Conservation (phyloP, 116 monocot species). For the Papilionanthe hybrid region DNA sequence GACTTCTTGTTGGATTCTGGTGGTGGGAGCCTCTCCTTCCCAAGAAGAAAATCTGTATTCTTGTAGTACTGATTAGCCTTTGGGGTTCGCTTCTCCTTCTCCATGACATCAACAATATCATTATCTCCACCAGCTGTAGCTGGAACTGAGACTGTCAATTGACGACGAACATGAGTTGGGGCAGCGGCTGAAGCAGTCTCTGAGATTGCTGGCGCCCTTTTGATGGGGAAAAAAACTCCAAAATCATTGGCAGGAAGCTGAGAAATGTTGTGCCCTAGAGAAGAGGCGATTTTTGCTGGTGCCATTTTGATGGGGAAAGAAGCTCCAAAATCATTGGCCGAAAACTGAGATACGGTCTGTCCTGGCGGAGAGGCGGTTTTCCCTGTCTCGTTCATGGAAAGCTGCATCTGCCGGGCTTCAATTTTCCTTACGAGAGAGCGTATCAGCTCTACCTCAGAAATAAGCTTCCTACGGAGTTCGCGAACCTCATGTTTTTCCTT, state of each 20-base stretch:
- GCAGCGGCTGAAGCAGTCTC: slow-evolving; percentile 6
- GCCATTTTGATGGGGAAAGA: neutral
- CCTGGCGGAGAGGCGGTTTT: neutral
- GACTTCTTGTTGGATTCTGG: slow-evolving; percentile 4
- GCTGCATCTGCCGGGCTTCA: slow-evolving; percentile 7
- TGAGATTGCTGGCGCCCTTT: neutral
- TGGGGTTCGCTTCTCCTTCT: slow-evolving; percentile 8
- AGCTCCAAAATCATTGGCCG: slow-evolving; percentile 9
- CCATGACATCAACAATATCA: slow-evolving; percentile 3
- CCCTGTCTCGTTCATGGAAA: neutral
- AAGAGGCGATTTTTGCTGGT: neutral
- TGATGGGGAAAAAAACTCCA: neutral
- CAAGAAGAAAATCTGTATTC: slow-evolving; percentile 10
- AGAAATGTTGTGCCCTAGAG: neutral
- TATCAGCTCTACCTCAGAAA: slow-evolving; percentile 14
- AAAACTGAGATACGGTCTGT: slow-evolving; percentile 3
- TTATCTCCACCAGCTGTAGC: neutral
- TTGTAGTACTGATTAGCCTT: slow-evolving; percentile 5
- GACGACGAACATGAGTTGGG: neutral
- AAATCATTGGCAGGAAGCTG: slow-evolving; percentile 9
- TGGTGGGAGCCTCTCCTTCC: neutral
- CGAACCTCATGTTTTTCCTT: slow-evolving; percentile 8
- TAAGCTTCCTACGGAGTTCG: slow-evolving; percentile 11
- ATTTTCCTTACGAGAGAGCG: slow-evolving; percentile 2
- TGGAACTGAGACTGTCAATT: slow-evolving; percentile 8